Percentiles rank a stretch among this genome's conserved stretches.
These are phyloP conservation scores for Alternaria sp. DNA, from an alignment of 2,329 filamentous ascomycete genomes.

Conservation along the genomic window DNA sequence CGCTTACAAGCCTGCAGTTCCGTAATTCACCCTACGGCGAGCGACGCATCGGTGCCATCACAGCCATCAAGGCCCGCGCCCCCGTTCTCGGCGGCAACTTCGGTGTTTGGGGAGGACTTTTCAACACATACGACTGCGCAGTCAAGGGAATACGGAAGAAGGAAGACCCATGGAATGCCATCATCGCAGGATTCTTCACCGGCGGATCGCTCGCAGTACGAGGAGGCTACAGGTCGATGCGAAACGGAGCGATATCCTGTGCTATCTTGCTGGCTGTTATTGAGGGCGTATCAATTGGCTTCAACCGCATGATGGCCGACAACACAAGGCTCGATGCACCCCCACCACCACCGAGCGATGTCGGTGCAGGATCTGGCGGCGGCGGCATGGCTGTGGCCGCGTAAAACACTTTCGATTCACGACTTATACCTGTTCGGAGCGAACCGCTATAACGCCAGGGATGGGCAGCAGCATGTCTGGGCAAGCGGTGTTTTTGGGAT, in stretches of 20 bases:
- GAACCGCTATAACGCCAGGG: slow-evolving; percentile 25
- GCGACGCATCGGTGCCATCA: slow-evolving; percentile 91
- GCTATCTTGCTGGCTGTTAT: slow-evolving; percentile 94
- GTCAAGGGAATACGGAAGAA: slow-evolving; percentile 92
- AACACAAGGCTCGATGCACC: slow-evolving; percentile 79
- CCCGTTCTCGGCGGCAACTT: slow-evolving; percentile 98
- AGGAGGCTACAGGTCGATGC: slow-evolving; percentile 88
- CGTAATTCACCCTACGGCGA: slow-evolving; percentile 75
- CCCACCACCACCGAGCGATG: slow-evolving; percentile 54
- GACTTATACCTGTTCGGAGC: slow-evolving; percentile 24
- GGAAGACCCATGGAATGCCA: slow-evolving; percentile 98
- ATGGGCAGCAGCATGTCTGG: slow-evolving; percentile 22
- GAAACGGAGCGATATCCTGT: slow-evolving; percentile 96
- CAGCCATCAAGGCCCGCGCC: slow-evolving; percentile 95
- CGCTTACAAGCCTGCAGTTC: slow-evolving; percentile 37
- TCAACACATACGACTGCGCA: slow-evolving; percentile 95
- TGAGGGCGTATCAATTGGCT: slow-evolving; percentile 95
- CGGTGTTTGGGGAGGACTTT: slow-evolving; percentile 95
- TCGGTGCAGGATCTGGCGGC: slow-evolving; percentile 28
- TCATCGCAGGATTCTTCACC: slow-evolving; percentile 97
- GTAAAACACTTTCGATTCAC: slow-evolving; percentile 26
- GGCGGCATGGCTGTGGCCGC: slow-evolving; percentile 36
- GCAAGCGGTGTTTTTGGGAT: slow-evolving; percentile 32
- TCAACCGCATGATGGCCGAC: slow-evolving; percentile 92
- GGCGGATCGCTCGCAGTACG: slow-evolving; percentile 85